Conservation (phyloP, 306 rosid genomes). For the Calophaca sinica region DNA sequence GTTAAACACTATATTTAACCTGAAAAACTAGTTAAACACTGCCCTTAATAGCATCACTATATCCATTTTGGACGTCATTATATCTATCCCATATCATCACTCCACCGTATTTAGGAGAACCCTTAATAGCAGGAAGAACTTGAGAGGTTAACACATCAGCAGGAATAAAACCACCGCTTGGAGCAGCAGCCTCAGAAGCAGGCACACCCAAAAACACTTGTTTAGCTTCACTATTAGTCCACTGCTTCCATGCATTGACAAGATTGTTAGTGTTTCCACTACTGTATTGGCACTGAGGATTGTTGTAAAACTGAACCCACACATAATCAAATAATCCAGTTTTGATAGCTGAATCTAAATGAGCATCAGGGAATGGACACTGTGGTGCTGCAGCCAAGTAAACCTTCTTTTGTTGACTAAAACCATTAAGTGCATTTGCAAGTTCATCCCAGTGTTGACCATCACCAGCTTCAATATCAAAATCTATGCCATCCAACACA, state of each 20-base stretch:
- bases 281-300: conserved; percentile 59
- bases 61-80: conserved; percentile 35
- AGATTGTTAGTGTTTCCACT: conserved; percentile 51
- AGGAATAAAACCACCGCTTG: conserved; percentile 60
- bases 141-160: conserved; percentile 54
- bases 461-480: conserved; percentile 60
- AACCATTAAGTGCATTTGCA: conserved; percentile 48
- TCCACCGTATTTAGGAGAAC: conserved; percentile 64
- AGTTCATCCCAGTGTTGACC: conserved; percentile 54
- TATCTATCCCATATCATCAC: conserved; percentile 69
- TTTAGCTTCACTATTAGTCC: conserved; percentile 54
- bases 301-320: conserved; percentile 85
- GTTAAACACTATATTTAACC: no score
- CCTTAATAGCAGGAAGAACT: conserved; percentile 58
- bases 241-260: conserved; percentile 61
- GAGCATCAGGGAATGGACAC: conserved; percentile 62
- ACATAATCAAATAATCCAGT: conserved; percentile 68
- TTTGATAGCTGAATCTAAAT: conserved; percentile 52
- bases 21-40: conserved; percentile 34
- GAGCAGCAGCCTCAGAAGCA: conserved; percentile 62
- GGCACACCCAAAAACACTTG: conserved; percentile 75
- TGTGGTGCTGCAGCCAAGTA: conserved; percentile 70
- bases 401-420: conserved; percentile 39
- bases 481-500: conserved; percentile 66
- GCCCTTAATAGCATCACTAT: conserved; percentile 45